Evolutionary conservation across 352 stramenopile species (phyloP), one percentile per base, ranked within the genome.

Genomic region (Phytophthora agathidicida): DNA sequence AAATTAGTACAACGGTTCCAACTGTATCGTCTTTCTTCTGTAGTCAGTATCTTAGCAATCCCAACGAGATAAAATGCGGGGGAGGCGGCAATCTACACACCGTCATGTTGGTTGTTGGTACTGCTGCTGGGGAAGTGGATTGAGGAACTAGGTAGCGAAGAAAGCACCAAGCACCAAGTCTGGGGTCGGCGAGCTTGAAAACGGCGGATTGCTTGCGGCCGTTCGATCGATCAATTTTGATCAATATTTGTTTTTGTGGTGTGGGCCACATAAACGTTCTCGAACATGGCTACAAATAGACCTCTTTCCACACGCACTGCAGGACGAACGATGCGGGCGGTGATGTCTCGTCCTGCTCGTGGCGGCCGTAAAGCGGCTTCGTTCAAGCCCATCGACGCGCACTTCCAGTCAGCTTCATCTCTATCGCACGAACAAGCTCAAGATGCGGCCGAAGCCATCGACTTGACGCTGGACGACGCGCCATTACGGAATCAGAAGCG

Each of bases 301-400:
- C n/a, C n/a, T n/a, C n/a, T n/a, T n/a, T n/a, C n/a, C n/a, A n/a
- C n/a, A n/a, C n/a, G n/a, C n/a, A n/a, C n/a, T n/a, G n/a, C n/a
- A n/a, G n/a, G n/a, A n/a, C n/a, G n/a, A n/a, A n/a, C n/a, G n/a
- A 60, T 51, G 39, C 45, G 37, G 31, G 30, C 51, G 33, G 33
- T 45, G 14, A 36, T 60, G 20, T 42, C 16, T 22, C 51, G 41
- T 23, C 24, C 41, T n/a, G n/a, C n/a, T n/a, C n/a, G n/a, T 17
- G 5, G 28, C 7, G 23, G 45, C 26, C 54, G 22, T 14, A 35
- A 24, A 23, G 31, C 19, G 45, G 48, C 43, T 8, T 31, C 28
- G 16, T 89, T 89, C 50, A 68, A 77, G 27, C 77, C 80, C 2
- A 75, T 91, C 19, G 59, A 80, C 35, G 54, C 70, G 61, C 80